These are phyloP conservation scores for Neonectria neomacrospora DNA, from an alignment of 2,329 filamentous ascomycete genomes.

Conservation along the genomic window DNA sequence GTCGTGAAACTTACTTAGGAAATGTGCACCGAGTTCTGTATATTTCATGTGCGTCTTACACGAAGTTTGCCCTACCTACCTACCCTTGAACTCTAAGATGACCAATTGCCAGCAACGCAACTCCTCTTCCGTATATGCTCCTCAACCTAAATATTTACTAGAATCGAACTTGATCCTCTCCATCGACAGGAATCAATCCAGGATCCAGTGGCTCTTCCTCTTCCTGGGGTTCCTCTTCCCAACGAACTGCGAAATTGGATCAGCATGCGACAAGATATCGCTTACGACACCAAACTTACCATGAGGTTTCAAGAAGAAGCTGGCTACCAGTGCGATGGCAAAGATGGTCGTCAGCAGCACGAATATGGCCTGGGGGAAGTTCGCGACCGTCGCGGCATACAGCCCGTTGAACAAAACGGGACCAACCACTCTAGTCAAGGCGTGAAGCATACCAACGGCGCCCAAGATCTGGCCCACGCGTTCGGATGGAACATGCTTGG, in stretches of 20 bases:
- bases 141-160: slow-evolving; percentile 22
- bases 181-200: slow-evolving; percentile 35
- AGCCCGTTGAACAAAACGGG: slow-evolving; percentile 88
- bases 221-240: slow-evolving; percentile 44
- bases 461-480: slow-evolving; percentile 89
- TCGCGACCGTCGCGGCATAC: slow-evolving; percentile 83
- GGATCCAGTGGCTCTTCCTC: slow-evolving; percentile 42
- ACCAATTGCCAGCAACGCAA: background rate
- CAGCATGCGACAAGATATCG: slow-evolving; percentile 23
- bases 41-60: background rate
- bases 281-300: slow-evolving; percentile 65
- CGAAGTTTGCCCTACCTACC: background rate
- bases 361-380: slow-evolving; percentile 85
- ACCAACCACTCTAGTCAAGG: slow-evolving; percentile 79
- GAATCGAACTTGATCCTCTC: slow-evolving; percentile 47
- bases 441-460: slow-evolving; percentile 86
- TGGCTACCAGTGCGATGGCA: slow-evolving; percentile 70
- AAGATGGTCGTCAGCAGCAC: slow-evolving; percentile 77
- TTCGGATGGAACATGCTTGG: slow-evolving; percentile 89
- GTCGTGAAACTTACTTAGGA: background rate
- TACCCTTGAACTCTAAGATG: background rate
- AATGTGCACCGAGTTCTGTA: background rate
- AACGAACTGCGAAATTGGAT: slow-evolving; percentile 45
- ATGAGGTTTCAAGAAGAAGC: slow-evolving; percentile 77
- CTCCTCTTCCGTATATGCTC: background rate